Conservation (phyloP, 306 rosid species). For the Rosa lucieae region DNA sequence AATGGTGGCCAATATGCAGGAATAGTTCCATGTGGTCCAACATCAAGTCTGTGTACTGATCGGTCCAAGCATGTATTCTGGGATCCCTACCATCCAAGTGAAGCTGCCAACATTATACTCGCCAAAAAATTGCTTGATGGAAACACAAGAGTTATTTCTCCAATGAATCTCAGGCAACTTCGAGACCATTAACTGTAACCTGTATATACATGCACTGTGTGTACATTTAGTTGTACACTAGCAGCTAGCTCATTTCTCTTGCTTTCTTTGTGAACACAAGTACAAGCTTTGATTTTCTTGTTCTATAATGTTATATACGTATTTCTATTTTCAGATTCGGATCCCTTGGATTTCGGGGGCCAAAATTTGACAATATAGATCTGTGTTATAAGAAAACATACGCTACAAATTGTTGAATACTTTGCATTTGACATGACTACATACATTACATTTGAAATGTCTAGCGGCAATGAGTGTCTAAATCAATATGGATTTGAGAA, state of each 20-base stretch:
- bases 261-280: conserved; percentile 11
- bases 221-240: not conserved
- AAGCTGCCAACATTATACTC: conserved; percentile 75
- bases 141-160: conserved; percentile 60
- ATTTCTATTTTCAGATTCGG: not conserved
- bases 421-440: not conserved
- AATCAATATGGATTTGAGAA: too few species aligned
- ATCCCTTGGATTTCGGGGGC: not conserved
- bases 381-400: not conserved
- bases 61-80: conserved; percentile 77
- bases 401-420: not conserved
- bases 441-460: not conserved
- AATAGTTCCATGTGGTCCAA: conserved; percentile 90
- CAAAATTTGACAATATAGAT: not conserved
- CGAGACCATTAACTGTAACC: conserved; percentile 39
- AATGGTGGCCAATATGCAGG: conserved; percentile 95
- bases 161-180: conserved; percentile 82
- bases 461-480: not conserved
- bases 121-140: conserved; percentile 84
- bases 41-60: conserved; percentile 70
- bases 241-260: not conserved
- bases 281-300: not conserved
- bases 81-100: conserved; percentile 98
- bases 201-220: not conserved
- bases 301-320: not conserved